phyloP scores from a whole-genome alignment of 495 filamentous ascomycete species.

The Jackrogersella multiformis region DNA sequence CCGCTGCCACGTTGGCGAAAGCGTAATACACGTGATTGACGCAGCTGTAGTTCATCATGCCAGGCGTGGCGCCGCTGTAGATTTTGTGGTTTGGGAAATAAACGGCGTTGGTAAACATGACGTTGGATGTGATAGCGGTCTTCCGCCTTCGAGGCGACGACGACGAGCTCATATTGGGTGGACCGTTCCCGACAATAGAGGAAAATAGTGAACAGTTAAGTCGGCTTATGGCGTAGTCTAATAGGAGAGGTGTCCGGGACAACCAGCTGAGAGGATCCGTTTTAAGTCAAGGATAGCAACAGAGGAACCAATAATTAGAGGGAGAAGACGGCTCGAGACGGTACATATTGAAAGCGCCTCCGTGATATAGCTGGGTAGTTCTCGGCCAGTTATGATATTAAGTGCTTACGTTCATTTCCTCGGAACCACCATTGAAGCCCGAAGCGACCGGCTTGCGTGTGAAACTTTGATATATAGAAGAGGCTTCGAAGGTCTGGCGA shows the following conservation, averaged over 20 bases:
- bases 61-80: slow-evolving; percentile 80
- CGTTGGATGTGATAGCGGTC: slow-evolving; percentile 49
- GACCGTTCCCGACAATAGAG: slow-evolving; percentile 16
- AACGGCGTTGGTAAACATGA: slow-evolving; percentile 77
- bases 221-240: slow-evolving; percentile 2
- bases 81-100: slow-evolving; percentile 91
- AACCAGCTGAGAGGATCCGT: background rate
- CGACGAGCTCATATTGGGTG: slow-evolving; percentile 40
- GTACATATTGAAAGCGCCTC: slow-evolving; percentile 35
- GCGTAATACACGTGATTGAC: slow-evolving; percentile 87
- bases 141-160: slow-evolving; percentile 55
- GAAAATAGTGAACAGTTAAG: background rate
- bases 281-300: slow-evolving; percentile 24
- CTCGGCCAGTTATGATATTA: slow-evolving; percentile 25
- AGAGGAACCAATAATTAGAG: slow-evolving; percentile 24
- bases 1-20: slow-evolving; percentile 82
- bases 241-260: background rate
- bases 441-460: slow-evolving; percentile 30
- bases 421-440: slow-evolving; percentile 39
- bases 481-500: slow-evolving; percentile 29
- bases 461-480: slow-evolving; percentile 34
- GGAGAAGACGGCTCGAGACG: slow-evolving; percentile 20
- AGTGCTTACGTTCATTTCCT: slow-evolving; percentile 29
- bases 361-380: slow-evolving; percentile 19
- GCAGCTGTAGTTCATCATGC: slow-evolving; percentile 70